Evolutionary conservation across 257 asterid species (phyloP).

Genomic region (Orobanche coerulescens): DNA sequence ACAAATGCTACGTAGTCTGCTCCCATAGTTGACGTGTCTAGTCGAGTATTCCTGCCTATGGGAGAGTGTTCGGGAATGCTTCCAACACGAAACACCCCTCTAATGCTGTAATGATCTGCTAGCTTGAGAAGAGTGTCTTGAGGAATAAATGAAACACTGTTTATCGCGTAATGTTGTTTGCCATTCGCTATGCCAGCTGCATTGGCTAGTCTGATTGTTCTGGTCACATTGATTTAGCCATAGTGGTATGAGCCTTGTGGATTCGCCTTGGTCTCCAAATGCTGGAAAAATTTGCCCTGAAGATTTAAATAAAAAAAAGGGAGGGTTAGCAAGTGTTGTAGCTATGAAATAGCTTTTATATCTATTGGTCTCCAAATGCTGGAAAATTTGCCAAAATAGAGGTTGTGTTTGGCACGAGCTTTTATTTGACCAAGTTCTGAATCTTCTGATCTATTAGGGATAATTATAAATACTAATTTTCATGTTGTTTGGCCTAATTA

Average conservation of each 20-base stretch:
- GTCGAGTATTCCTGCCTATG: conserved; percentile 22
- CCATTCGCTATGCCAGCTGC: conserved; percentile 27
- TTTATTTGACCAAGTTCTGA: too few species aligned
- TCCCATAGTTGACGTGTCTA: conserved; percentile 53
- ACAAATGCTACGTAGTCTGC: conserved; percentile 48
- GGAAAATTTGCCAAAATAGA: too few species aligned
- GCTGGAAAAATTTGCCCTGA: conserved; percentile 70
- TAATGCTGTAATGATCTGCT: conserved; percentile 57
- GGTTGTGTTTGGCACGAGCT: too few species aligned
- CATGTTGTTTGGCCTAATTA: too few species aligned
- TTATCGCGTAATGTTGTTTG: conserved; percentile 54
- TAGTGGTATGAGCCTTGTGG: conserved; percentile 88
- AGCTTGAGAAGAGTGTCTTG: conserved; percentile 70
- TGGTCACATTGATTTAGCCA: conserved; percentile 41
- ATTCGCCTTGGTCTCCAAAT: conserved; percentile 71
- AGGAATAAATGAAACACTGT: conserved; percentile 49
- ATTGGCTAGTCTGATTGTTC: conserved; percentile 40
- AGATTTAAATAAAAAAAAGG: background rate
- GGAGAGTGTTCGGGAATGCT: conserved; percentile 48
- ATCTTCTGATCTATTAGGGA: too few species aligned
- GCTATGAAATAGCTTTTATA: too few species aligned
- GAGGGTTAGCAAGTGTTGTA: too few species aligned
- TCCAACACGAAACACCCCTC: conserved; percentile 49
- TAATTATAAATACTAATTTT: too few species aligned
- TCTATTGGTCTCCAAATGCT: too few species aligned